Percentiles rank a stretch among this genome's conserved stretches.
Evolutionary conservation across 1,284 basidiomycete genomes (phyloP).

Genomic region (Trichosporon asahii): DNA sequence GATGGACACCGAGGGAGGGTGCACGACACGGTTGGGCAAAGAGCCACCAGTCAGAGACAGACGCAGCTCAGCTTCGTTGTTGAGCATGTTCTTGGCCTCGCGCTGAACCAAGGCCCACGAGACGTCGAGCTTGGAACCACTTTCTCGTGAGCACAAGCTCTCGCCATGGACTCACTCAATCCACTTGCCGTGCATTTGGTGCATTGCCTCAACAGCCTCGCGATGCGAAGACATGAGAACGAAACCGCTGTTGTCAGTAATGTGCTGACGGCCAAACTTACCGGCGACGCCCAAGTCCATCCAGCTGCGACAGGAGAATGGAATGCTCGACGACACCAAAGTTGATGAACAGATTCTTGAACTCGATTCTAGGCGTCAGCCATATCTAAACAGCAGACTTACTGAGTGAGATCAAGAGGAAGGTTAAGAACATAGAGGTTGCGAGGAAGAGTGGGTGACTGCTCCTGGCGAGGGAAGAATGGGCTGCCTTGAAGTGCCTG

Average conservation of each 20-base stretch:
- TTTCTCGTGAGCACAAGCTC: constrained; percentile 20
- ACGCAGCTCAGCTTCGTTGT: constrained; percentile 24
- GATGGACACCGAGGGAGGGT: constrained; percentile 35
- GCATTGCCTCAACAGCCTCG: constrained; percentile 39
- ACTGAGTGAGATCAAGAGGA: constrained; percentile 46
- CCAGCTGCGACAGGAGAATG: constrained; percentile 44
- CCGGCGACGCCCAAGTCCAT: constrained; percentile 42
- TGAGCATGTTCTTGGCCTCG: constrained; percentile 33
- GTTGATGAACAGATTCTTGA: constrained; percentile 36
- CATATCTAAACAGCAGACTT: neutral
- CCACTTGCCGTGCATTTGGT: constrained; percentile 37
- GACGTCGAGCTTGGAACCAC: constrained; percentile 43
- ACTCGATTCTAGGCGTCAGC: constrained; percentile 34
- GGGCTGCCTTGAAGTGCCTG: neutral
- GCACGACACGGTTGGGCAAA: constrained; percentile 45
- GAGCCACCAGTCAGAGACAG: constrained; percentile 16
- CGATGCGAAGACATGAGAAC: constrained; percentile 43
- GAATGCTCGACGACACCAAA: constrained; percentile 46
- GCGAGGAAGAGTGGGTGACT: constrained; percentile 30
- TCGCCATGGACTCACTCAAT: constrained; percentile 33
- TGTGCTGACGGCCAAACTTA: neutral
- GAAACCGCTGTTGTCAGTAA: constrained; percentile 35
- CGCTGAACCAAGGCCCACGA: constrained; percentile 50
- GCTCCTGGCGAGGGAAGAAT: constrained; percentile 3
- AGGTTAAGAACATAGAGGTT: constrained; percentile 47